A percentile compares a stretch with the other conserved stretches of the same genome.
Evolutionary conservation across 2,329 filamentous ascomycete genomes (phyloP).

Genomic region (Trichoderma lentiforme): DNA sequence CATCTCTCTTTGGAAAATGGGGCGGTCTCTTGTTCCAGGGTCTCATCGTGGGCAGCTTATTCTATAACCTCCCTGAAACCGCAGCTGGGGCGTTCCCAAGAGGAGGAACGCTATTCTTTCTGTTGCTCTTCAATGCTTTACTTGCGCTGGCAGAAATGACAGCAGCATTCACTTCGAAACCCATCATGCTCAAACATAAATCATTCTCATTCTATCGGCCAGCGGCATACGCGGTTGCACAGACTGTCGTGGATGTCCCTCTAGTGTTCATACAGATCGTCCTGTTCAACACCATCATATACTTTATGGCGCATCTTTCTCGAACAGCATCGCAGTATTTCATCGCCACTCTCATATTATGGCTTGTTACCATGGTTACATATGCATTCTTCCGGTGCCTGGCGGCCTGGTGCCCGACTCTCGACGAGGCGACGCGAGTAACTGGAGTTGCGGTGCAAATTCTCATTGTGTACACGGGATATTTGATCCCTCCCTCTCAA

Average conservation of each 20-base stretch:
- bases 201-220: slow-evolving; percentile 66
- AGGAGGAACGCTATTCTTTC: slow-evolving; percentile 48
- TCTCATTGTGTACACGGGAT: slow-evolving; percentile 66
- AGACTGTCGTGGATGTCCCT: slow-evolving; percentile 57
- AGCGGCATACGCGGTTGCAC: slow-evolving; percentile 54
- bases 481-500: slow-evolving; percentile 56
- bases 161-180: slow-evolving; percentile 57
- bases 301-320: slow-evolving; percentile 73
- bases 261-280: slow-evolving; percentile 62
- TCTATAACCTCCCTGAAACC: slow-evolving; percentile 62
- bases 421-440: slow-evolving; percentile 61
- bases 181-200: slow-evolving; percentile 68
- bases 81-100: slow-evolving; percentile 62
- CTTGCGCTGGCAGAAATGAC: slow-evolving; percentile 74
- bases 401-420: slow-evolving; percentile 54
- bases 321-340: slow-evolving; percentile 65
- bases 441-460: slow-evolving; percentile 57
- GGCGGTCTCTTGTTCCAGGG: slow-evolving; percentile 73
- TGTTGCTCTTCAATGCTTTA: slow-evolving; percentile 55
- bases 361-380: slow-evolving; percentile 55
- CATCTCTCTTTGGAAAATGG: slow-evolving; percentile 73
- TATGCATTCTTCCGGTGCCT: slow-evolving; percentile 58
- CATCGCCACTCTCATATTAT: slow-evolving; percentile 61
- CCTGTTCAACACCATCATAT: slow-evolving; percentile 68
- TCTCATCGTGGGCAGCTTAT: slow-evolving; percentile 75